phyloP scores from a whole-genome alignment of 805 yeast genomes.

The Cyberlindnera xylosilytica region DNA sequence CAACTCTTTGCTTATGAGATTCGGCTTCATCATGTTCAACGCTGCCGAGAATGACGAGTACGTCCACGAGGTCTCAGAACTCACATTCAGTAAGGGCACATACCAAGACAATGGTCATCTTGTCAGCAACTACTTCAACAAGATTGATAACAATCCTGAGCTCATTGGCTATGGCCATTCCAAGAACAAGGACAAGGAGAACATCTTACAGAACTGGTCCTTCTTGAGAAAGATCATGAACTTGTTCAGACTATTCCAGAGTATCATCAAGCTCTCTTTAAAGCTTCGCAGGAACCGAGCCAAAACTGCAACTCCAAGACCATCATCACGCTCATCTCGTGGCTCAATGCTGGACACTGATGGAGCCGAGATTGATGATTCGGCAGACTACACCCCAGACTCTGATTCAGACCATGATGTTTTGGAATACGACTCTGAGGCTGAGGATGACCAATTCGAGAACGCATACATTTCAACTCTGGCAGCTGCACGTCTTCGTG shows the following conservation, averaged over 20 bases:
- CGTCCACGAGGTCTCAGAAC: conserved; percentile 51
- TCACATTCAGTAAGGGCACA: conserved; percentile 48
- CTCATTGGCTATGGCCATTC: neutral
- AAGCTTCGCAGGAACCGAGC: conserved; percentile 2
- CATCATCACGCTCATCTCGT: too few relatives aligned
- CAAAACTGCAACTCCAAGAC: too few relatives aligned
- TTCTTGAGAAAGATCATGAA: conserved; percentile 13
- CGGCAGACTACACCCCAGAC: conserved; percentile 31
- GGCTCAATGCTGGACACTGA: conserved; percentile 3
- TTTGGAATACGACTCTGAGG: conserved; percentile 31
- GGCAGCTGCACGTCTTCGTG: conserved; percentile 13
- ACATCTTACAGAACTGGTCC: conserved; percentile 9
- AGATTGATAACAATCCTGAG: conserved; percentile 25
- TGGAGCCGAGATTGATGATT: conserved; percentile 30
- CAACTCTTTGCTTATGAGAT: conserved; percentile 54
- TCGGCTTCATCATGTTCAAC: conserved; percentile 62
- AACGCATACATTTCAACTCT: conserved; percentile 15
- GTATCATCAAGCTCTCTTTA: conserved; percentile 8
- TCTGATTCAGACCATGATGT: conserved; percentile 28
- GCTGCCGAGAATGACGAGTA: conserved; percentile 67
- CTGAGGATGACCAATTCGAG: conserved; percentile 25
- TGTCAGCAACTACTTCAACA: conserved; percentile 24
- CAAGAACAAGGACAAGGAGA: conserved; percentile 1
- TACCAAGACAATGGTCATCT: conserved; percentile 44
- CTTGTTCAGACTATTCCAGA: conserved; percentile 11